phyloP scores from a whole-genome alignment of 345 rosid genomes.

The Abelmoschus esculentus region DNA sequence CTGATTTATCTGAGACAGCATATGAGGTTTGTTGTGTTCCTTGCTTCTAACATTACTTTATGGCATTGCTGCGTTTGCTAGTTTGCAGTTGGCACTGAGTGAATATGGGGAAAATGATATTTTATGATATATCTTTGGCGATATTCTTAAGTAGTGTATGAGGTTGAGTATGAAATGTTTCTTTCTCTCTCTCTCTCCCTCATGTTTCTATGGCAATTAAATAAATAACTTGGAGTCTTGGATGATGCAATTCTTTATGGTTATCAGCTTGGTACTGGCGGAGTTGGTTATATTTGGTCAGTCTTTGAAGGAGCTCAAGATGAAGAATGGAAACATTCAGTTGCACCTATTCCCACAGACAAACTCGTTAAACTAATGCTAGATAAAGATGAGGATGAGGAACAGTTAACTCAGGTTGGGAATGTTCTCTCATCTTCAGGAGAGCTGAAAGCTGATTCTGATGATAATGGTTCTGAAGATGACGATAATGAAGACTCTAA shows the following conservation, averaged over 20 bases:
- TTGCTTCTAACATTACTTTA: not conserved
- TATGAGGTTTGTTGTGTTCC: slow-evolving; percentile 41
- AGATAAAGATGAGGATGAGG: slow-evolving; percentile 62
- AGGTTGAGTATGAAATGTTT: not conserved
- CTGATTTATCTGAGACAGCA: slow-evolving; percentile 38
- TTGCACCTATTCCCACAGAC: slow-evolving; percentile 82
- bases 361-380: slow-evolving; percentile 50
- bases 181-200: not conserved
- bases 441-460: slow-evolving; percentile 50
- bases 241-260: not conserved
- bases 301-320: slow-evolving; percentile 63
- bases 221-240: not conserved
- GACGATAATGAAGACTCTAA: slow-evolving; percentile 43
- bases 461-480: slow-evolving; percentile 12
- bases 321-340: slow-evolving; percentile 82
- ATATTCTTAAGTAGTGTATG: too few species aligned
- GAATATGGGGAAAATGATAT: too few species aligned
- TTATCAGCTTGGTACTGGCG: slow-evolving; percentile 74
- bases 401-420: slow-evolving; percentile 39
- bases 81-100: too few species aligned
- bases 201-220: not conserved
- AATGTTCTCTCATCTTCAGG: slow-evolving; percentile 50
- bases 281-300: slow-evolving; percentile 85
- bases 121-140: too few species aligned
- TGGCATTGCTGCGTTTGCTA: too few species aligned